These are phyloP conservation scores for Microthlaspi erraticum DNA, from an alignment of 345 rosid species.

Conservation along the genomic window DNA sequence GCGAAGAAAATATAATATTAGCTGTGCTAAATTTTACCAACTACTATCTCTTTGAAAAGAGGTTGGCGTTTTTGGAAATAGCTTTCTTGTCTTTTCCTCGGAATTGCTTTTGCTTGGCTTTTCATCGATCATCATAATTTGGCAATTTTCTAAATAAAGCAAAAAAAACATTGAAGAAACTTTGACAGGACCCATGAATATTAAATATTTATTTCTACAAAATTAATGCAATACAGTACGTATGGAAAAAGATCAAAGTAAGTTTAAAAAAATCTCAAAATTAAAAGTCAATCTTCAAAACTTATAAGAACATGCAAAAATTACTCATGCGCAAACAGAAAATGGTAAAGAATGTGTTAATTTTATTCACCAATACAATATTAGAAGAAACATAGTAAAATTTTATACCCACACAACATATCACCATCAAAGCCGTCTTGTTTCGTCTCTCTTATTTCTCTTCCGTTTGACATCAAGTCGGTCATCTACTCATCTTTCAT, in stretches of 20 bases:
- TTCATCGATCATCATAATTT: conserved; percentile 8
- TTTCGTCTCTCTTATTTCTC: not conserved
- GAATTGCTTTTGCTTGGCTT: conserved; percentile 17
- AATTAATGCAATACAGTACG: not conserved
- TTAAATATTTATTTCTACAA: not conserved
- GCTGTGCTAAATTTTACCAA: no score
- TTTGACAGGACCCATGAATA: not conserved
- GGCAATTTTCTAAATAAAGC: not conserved
- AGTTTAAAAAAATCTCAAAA: no score
- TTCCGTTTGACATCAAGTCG: not conserved
- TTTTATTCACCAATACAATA: not conserved
- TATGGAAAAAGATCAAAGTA: no score
- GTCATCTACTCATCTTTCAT: conserved; percentile 22
- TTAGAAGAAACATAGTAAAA: no score
- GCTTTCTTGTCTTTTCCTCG: conserved; percentile 10
- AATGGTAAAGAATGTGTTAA: not conserved
- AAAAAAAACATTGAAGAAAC: conserved; percentile 12
- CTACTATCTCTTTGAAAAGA: no score
- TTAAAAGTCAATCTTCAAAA: no score
- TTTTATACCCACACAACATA: no score
- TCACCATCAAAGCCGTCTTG: not conserved
- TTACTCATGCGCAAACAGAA: no score
- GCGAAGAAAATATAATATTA: no score
- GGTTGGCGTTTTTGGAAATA: not conserved
- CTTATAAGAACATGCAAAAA: no score